A percentile compares a stretch with the other conserved stretches of the same genome.
phyloP scores from a whole-genome alignment of 257 asterid genomes.

The Solanum pimpinellifolium region DNA sequence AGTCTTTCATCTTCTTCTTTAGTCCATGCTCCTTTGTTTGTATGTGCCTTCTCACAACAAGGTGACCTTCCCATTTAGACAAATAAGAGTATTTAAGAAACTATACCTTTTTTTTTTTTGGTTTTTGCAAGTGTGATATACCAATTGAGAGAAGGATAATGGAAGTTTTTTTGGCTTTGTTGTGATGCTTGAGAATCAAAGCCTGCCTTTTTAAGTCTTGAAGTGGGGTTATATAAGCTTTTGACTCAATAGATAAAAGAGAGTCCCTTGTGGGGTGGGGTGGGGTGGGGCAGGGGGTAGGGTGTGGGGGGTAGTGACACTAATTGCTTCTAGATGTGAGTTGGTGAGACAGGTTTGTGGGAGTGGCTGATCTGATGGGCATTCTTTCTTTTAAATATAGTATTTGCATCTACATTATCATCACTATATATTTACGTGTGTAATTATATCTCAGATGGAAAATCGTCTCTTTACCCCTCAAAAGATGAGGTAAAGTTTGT shows the following conservation, averaged over 20 bases:
- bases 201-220: conserved; percentile 29
- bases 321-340: conserved; percentile 86
- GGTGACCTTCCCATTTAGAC: conserved; percentile 86
- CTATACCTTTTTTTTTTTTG: not conserved
- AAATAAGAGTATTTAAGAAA: not conserved
- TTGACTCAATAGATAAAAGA: conserved; percentile 22
- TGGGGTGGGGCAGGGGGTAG: not conserved
- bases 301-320: not conserved
- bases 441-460: not conserved
- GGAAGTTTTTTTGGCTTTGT: not conserved
- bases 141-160: not conserved
- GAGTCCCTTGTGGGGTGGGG: not conserved
- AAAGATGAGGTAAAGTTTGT: not conserved
- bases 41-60: conserved; percentile 93
- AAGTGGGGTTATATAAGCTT: conserved; percentile 42
- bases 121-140: not conserved
- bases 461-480: not conserved
- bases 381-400: not conserved
- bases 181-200: conserved; percentile 24
- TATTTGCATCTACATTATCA: not conserved
- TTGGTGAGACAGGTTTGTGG: conserved; percentile 78
- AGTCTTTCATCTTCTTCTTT: conserved; percentile 93
- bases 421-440: not conserved
- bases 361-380: conserved; percentile 48
- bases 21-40: conserved; percentile 95